Conservation (phyloP, 2,329 filamentous ascomycete species). For the Anthostomella pinea region DNA sequence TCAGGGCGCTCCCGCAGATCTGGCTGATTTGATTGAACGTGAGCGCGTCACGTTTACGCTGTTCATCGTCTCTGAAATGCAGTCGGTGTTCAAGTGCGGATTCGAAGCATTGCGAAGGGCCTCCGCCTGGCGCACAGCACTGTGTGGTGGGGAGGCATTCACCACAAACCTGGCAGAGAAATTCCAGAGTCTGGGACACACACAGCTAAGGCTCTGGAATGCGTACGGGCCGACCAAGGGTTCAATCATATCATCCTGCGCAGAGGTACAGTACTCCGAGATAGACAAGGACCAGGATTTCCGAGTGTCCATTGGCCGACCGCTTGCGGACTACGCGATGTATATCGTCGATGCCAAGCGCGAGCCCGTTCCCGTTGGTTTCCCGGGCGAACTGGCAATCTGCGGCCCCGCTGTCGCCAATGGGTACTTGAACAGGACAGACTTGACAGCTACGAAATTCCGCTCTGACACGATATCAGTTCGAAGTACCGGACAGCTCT, state of each 20-base stretch:
- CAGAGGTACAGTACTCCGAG: background rate
- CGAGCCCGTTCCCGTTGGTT: conserved; percentile 9
- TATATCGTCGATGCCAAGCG: conserved; percentile 4
- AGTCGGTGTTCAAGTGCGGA: too few species aligned
- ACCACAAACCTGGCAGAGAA: too few species aligned
- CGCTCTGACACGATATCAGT: conserved; percentile 12
- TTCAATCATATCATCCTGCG: conserved; percentile 3
- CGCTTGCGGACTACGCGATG: conserved; percentile 6
- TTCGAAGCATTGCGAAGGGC: too few species aligned
- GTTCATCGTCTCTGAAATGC: too few species aligned
- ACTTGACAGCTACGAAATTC: conserved; percentile 22
- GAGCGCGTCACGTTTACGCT: conserved; percentile 32
- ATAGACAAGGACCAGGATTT: too few species aligned
- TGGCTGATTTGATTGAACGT: conserved; percentile 30
- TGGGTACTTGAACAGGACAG: conserved; percentile 32
- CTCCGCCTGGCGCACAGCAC: too few species aligned
- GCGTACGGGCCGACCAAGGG: conserved; percentile 28
- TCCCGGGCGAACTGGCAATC: conserved; percentile 16
- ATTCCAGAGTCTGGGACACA: too few species aligned
- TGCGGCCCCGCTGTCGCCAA: conserved; percentile 10
- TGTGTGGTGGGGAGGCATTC: too few species aligned
- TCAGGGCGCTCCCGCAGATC: conserved; percentile 32
- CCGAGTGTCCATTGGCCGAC: conserved; percentile 2
- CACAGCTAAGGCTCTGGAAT: conserved; percentile 27
- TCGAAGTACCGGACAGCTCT: background rate